Percentiles rank a stretch among this genome's conserved stretches.
phyloP scores from a whole-genome alignment of 1,139 yeast genomes.

The Geotrichum bryndzae region DNA sequence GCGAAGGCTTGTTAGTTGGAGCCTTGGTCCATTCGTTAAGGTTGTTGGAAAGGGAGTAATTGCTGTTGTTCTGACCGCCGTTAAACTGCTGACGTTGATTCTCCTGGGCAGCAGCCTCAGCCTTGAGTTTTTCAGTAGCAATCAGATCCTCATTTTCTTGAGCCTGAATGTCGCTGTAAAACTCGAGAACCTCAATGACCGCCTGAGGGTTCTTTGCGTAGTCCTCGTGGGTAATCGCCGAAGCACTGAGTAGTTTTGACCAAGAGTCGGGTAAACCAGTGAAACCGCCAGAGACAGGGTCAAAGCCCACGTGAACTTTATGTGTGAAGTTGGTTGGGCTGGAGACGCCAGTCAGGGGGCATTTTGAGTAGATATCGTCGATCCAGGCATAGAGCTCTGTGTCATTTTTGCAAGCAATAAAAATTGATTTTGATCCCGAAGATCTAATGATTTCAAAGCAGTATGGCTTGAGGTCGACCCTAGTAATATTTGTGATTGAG shows the following conservation, averaged over 20 bases:
- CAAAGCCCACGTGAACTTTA: slow-evolving; percentile 44
- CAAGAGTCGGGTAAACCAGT: slow-evolving; percentile 44
- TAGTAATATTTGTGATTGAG: slow-evolving; percentile 51
- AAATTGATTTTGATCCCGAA: slow-evolving; percentile 52
- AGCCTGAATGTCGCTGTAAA: slow-evolving; percentile 57
- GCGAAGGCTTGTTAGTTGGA: slow-evolving; percentile 21
- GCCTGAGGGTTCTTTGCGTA: slow-evolving; percentile 44
- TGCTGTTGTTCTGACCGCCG: not conserved
- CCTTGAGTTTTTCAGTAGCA: slow-evolving; percentile 3
- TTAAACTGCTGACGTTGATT: not conserved
- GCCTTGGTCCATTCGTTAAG: slow-evolving; percentile 32
- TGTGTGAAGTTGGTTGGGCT: slow-evolving; percentile 44
- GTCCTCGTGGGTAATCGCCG: slow-evolving; percentile 44
- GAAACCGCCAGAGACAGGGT: slow-evolving; percentile 42
- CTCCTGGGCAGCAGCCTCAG: not conserved
- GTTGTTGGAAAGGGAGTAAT: slow-evolving; percentile 12
- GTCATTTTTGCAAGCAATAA: slow-evolving; percentile 70
- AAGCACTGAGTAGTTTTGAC: slow-evolving; percentile 38
- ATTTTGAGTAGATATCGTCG: slow-evolving; percentile 79
- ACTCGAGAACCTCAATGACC: slow-evolving; percentile 61
- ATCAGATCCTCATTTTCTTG: slow-evolving; percentile 17
- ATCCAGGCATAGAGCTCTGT: slow-evolving; percentile 86
- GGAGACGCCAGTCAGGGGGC: slow-evolving; percentile 71
- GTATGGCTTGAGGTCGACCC: slow-evolving; percentile 61
- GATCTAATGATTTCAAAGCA: slow-evolving; percentile 74